phyloP scores from a whole-genome alignment of 1,139 yeast species.

The Debaryomyces sp. region DNA sequence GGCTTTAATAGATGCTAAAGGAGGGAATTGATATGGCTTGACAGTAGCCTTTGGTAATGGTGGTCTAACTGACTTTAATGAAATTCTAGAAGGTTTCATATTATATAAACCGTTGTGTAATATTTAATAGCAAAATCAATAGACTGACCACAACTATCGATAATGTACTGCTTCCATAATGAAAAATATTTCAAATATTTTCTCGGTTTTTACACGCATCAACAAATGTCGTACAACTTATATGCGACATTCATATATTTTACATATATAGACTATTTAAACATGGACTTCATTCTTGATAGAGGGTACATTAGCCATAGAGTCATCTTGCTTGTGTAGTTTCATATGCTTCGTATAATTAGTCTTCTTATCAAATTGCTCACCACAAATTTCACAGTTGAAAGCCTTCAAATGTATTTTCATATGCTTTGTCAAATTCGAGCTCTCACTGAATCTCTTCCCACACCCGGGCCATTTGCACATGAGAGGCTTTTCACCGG shows the following conservation, averaged over 20 bases:
- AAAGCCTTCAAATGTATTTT: conserved; percentile 59
- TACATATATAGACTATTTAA: not conserved
- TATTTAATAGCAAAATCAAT: not conserved
- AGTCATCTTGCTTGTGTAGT: conserved; percentile 16
- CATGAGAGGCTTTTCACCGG: conserved; percentile 73
- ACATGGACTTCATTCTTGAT: not conserved
- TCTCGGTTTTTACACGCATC: conserved; percentile 4
- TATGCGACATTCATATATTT: conserved; percentile 1
- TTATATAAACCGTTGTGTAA: not conserved
- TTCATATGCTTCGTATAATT: conserved; percentile 44
- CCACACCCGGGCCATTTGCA: conserved; percentile 84
- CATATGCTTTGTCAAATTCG: conserved; percentile 87
- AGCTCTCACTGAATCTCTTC: conserved; percentile 84
- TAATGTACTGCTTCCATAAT: not conserved
- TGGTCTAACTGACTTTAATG: conserved; percentile 29
- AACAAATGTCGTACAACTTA: not conserved
- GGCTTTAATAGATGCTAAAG: conserved; percentile 27
- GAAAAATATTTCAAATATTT: conserved; percentile 6
- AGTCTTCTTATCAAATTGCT: conserved; percentile 50
- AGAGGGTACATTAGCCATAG: not conserved
- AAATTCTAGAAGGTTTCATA: conserved; percentile 31
- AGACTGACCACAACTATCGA: not conserved
- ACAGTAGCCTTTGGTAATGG: conserved; percentile 21
- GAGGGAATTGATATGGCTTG: conserved; percentile 30
- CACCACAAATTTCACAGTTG: conserved; percentile 54